Evolutionary conservation across 345 rosid species (phyloP).

Genomic region (Ceriops zippeliana): DNA sequence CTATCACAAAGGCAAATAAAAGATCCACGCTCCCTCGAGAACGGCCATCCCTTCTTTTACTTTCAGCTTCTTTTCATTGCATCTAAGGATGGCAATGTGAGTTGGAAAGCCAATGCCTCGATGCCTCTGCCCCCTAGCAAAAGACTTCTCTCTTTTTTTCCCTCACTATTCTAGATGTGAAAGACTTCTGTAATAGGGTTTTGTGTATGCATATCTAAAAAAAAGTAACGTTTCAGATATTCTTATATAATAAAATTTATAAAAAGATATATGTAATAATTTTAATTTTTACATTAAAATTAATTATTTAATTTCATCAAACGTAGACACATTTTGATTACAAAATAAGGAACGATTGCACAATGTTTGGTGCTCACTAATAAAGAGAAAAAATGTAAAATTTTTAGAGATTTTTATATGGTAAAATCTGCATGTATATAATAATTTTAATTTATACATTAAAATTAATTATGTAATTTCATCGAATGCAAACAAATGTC

Average conservation of each 20-base stretch:
- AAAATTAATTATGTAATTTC: neutral
- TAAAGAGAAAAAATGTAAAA: slow-evolving; percentile 19
- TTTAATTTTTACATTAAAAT: neutral
- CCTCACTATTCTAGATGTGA: neutral
- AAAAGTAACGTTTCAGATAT: too few species aligned
- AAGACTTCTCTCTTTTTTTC: neutral
- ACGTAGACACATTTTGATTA: neutral
- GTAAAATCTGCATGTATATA: too few species aligned
- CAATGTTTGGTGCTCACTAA: neutral
- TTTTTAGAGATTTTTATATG: too few species aligned
- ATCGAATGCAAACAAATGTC: neutral
- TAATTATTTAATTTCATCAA: neutral
- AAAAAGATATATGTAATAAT: too few species aligned
- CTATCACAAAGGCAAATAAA: slow-evolving; percentile 33
- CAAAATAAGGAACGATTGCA: too few species aligned
- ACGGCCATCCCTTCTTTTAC: slow-evolving; percentile 19
- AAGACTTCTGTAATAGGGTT: too few species aligned
- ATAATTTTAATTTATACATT: too few species aligned
- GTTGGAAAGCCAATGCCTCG: slow-evolving; percentile 43
- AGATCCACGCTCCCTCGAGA: slow-evolving; percentile 59
- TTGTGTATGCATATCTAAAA: too few species aligned
- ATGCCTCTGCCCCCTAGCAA: neutral
- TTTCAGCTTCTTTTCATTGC: slow-evolving; percentile 44
- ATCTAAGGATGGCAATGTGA: slow-evolving; percentile 42
- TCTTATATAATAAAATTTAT: too few species aligned